Base-by-base conservation (phyloP, 129 eudicot species). In the Lactuca sativa region DNA sequence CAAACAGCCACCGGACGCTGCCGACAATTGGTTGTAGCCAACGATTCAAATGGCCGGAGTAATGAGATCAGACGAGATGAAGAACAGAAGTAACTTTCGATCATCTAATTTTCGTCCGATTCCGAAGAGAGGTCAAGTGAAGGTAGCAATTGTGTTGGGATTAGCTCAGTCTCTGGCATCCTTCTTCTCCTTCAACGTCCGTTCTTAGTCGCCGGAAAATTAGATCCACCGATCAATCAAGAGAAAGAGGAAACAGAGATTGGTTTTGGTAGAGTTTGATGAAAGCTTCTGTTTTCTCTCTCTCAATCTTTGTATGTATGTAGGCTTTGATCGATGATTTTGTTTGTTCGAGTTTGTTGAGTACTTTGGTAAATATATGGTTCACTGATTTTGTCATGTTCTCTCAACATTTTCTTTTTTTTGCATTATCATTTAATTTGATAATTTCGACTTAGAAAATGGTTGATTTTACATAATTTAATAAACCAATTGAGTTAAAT, bases 121-220 rank as follows among this genome's bases (percentile, higher is more conserved):
- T 32, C 88, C 88, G 6, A 77, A 17, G 71, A 80, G 88, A 38
- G 85, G 88, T 49, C 88, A 80, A 60, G 88, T 83, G 62, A 83
- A 72, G 88, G 82, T 65, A 55, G 82, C 80, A 13, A 77, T 80
- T 4, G 80, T 76, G 9, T 33, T 67, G 44, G 77, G 82, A 13
- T 9, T 83, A 40, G 84, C 82, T 14, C 84, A 79, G 60, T 75
- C 82, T 53, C 53, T 83, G 18, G 78, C 84, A 33, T 78, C 84
- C 0, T 34, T 82, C 33, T 74, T 82, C 74, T 64, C 86, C 41
- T 41, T 64, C 41, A 60, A 59, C 21, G 67, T 74, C 18, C 83
- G 78, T 3, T 73, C 74, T 36, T 62, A 63, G 17, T 62, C 77
- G 14, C 8, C 56, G 6, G 56, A 51, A 51, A 15, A 15, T 51